These are phyloP conservation scores for Erigeron canadensis DNA, from an alignment of 129 eudicot species.

Conservation along the genomic window DNA sequence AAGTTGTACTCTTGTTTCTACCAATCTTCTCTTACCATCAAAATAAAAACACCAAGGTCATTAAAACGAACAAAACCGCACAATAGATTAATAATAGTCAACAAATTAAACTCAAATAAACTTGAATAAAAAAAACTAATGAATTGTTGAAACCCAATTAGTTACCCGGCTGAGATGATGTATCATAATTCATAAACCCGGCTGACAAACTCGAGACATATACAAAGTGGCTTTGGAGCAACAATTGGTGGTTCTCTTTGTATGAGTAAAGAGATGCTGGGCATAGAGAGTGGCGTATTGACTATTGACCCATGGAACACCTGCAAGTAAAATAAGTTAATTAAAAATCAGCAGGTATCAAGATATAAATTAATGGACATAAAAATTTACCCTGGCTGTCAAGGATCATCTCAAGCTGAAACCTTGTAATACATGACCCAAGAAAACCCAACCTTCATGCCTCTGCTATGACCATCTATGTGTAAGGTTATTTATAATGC, in stretches of 20 bases:
- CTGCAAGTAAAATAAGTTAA: constrained; percentile 37
- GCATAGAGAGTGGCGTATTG: constrained; percentile 83
- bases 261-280: constrained; percentile 33
- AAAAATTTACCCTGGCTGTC: constrained; percentile 71
- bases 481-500: constrained; percentile 12
- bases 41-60: too few species aligned
- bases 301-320: constrained; percentile 97
- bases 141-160: too few species aligned
- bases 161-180: too few species aligned
- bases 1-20: too few species aligned
- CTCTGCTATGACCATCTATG: constrained; percentile 79
- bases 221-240: constrained; percentile 92
- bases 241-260: constrained; percentile 49
- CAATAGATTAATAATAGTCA: too few species aligned
- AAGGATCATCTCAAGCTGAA: constrained; percentile 91
- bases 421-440: constrained; percentile 94
- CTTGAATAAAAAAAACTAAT: too few species aligned
- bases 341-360: constrained; percentile 6
- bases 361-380: too few species aligned
- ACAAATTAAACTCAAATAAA: too few species aligned
- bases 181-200: constrained; percentile 86
- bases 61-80: too few species aligned
- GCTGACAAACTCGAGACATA: constrained; percentile 67
- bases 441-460: constrained; percentile 74
- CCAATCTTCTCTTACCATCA: too few species aligned